Percentiles rank a stretch among this genome's conserved stretches.
These are phyloP conservation scores for Fusarium avenaceum DNA, from an alignment of 2,329 filamentous ascomycete species.

Conservation along the genomic window DNA sequence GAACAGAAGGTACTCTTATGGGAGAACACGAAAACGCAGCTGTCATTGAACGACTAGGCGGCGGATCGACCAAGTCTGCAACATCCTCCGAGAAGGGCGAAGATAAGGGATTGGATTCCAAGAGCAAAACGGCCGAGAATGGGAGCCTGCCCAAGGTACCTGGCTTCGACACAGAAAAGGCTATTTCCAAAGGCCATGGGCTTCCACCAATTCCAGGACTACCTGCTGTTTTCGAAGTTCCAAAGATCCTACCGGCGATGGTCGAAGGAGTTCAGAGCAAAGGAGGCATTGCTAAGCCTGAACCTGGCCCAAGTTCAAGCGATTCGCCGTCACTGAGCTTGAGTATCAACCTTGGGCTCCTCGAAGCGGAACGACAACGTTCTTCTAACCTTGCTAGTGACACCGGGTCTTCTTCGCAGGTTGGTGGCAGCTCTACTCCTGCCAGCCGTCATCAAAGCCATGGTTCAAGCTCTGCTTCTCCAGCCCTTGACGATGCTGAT, in stretches of 20 bases:
- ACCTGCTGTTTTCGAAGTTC: constrained; percentile 10
- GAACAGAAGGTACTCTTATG: neutral
- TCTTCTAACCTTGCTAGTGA: neutral
- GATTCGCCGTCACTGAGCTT: neutral
- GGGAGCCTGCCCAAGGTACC: neutral
- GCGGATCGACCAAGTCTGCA: neutral
- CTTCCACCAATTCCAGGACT: neutral
- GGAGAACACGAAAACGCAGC: constrained; percentile 4
- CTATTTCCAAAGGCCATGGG: neutral
- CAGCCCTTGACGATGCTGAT: neutral
- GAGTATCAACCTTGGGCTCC: neutral
- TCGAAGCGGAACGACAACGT: neutral
- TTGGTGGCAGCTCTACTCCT: neutral
- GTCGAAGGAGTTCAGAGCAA: no score
- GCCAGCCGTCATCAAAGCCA: neutral
- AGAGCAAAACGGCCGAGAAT: neutral
- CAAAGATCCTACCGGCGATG: neutral
- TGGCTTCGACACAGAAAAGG: neutral
- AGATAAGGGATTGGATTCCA: neutral
- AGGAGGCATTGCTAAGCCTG: neutral
- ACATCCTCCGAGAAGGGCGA: neutral
- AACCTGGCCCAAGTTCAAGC: neutral
- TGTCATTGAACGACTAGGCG: constrained; percentile 15
- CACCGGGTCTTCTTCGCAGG: neutral
- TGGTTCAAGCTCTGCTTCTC: neutral